Evolutionary conservation across 2,329 filamentous ascomycete genomes (phyloP), one percentile per base, ranked within the genome.

Genomic region (Dryadomyces sulphureus): DNA sequence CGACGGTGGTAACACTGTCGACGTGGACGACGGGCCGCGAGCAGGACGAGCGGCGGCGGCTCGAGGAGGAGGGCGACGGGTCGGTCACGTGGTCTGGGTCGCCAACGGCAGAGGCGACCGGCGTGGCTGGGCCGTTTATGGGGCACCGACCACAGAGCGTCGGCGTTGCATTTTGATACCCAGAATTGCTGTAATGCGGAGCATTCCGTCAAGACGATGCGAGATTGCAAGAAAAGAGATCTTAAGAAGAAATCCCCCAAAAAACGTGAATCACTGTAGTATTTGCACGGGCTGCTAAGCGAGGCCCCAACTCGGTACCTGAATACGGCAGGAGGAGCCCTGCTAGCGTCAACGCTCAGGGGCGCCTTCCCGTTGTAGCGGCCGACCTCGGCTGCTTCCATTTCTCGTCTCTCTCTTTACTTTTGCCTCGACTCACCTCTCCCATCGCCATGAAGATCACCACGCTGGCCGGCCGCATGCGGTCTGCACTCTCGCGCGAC

Each of bases 11-110:
- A 9, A 53, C 52, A 30, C 42, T 68, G 45, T 72, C 69, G 44
- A 72, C 72, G 5, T 73, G 72, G 63, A 67, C 66, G 47, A 69
- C 62, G 40, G 64, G 65, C 16, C 65, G 67, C 14, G 65, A 61
- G 5, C 43, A 19, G 20, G 51, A 55, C 25, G 52, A 56, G 17
- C 55, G 62, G 35, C 60, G 62, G 46, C 59, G 67, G 47, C 22
- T 14, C 7, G n/a, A 35, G 20, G 14, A 39, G 25, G 35, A 35
- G 17, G 14, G 32, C 1, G 62, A 63, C 5, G 63, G 66, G n/a
- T n/a, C 12, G 32, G 22, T 65, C 39, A 65, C 66, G 12, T 68
- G 68, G 58, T 73, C 70, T 19, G 66, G 67, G 55, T 66, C 62
- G 8, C 59, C 67, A 14, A 62, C 60, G n/a, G 66, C 62, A 48